Base-by-base conservation (phyloP, 2,329 filamentous ascomycete genomes). In the Fusarium neocosmosporiellum region DNA sequence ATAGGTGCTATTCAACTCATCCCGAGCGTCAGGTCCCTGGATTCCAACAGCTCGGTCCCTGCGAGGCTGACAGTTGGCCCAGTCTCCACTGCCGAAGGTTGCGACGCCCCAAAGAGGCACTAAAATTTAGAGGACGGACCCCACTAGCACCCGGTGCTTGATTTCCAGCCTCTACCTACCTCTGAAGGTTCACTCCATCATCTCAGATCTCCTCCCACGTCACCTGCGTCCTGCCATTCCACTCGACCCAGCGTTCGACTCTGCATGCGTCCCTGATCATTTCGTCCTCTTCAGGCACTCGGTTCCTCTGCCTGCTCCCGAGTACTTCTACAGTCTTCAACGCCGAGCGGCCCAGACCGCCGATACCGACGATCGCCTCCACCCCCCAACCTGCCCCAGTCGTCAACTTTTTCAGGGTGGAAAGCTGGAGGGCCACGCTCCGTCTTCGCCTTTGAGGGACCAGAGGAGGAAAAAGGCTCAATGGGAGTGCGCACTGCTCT, bases 401-500 rank as follows among this genome's bases (percentile, higher is more conserved):
- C 74, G 67, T 69, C 72, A 73, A 68, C 59, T 48, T 48, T 48
- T 67, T 54, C 62, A 50, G 10, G 58, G 66, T 69, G 67, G 67
- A 77, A 80, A 77, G 67, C 79, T 80, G 75, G 79, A 78, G 69
- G 57, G 66, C 59, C 74, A 75, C 75, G 69, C 71, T 41, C 64
- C 77, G 48, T 59, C 63, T 68, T 65, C 66, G 58, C 59, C 50
- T 58, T 59, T 60, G 68, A 69, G 39, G 68, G 68, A 73, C 31
- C 65, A 70, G 70, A 72, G 72, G 73, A 74, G 74, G 69, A 75
- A 57, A 59, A 72, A 60, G 69, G 43, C 74, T 74, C 70, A 73
- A 78, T 80, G 78, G 78, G 79, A 81, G 80, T 82, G 72, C 66
- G 80, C 72, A 48, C 31, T 37, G 62, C 66, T 65, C 66, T 70